Conservation (phyloP, 129 eudicot genomes). For the Flaveria robusta region DNA sequence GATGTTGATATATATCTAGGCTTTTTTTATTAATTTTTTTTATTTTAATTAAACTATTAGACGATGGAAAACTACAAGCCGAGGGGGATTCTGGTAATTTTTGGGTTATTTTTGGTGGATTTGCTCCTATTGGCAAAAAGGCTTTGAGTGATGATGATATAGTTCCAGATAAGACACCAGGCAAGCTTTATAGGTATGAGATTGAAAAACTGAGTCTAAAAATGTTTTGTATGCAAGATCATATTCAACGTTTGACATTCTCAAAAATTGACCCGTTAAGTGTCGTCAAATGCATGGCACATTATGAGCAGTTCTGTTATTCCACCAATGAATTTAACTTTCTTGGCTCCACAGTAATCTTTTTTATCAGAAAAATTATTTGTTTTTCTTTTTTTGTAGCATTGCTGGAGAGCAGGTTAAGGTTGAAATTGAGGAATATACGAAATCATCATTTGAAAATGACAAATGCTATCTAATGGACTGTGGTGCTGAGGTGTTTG, state of each 20-base stretch:
- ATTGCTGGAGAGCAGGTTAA: constrained; percentile 64
- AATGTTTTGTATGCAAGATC: not conserved
- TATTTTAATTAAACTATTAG: constrained; percentile 28
- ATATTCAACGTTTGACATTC: not conserved
- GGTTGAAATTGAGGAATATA: constrained; percentile 64
- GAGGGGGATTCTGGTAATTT: constrained; percentile 95
- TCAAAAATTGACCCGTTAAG: not conserved
- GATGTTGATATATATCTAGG: not conserved
- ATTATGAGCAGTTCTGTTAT: not conserved
- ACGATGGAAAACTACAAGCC: constrained; percentile 94
- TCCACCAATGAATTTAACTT: not conserved
- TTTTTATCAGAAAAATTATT: not conserved
- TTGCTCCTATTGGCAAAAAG: constrained; percentile 96
- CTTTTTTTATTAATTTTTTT: constrained; percentile 8
- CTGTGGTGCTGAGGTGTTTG: constrained; percentile 85
- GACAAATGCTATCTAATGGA: constrained; percentile 87
- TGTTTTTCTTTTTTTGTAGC: constrained; percentile 48
- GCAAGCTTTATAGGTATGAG: constrained; percentile 69
- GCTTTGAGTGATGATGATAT: constrained; percentile 81
- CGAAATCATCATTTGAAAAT: constrained; percentile 75
- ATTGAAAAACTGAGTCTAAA: not conserved
- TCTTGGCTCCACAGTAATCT: not conserved
- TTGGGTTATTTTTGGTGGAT: constrained; percentile 98
- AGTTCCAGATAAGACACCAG: constrained; percentile 66
- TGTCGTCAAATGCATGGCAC: not conserved